These are phyloP conservation scores for Hypoxylon intermedium DNA, from an alignment of 495 filamentous ascomycete genomes.

Conservation along the genomic window DNA sequence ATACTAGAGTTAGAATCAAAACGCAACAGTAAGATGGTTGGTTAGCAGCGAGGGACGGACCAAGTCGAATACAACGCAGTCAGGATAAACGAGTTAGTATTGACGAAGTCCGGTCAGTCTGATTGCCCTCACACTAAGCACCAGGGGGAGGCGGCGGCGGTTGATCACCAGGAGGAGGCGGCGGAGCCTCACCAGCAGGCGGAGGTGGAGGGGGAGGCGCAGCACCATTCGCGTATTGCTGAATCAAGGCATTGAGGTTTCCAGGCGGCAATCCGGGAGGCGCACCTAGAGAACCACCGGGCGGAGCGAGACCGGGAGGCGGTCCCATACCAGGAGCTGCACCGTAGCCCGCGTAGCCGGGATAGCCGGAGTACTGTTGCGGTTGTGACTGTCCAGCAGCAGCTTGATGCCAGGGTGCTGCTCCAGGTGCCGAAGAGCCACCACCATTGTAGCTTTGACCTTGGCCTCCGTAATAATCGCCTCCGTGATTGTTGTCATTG, in stretches of 20 bases:
- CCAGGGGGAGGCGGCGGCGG: conserved; percentile 76
- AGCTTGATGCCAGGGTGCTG: conserved; percentile 75
- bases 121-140: conserved; percentile 45
- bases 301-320: conserved; percentile 65
- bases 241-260: conserved; percentile 68
- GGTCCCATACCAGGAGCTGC: conserved; percentile 64
- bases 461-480: conserved; percentile 60
- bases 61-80: conserved; percentile 6
- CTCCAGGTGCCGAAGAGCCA: conserved; percentile 56
- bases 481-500: conserved; percentile 47
- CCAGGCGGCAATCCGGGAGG: conserved; percentile 66
- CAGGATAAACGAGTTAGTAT: conserved; percentile 31
- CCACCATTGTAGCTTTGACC: conserved; percentile 50
- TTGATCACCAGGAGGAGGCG: conserved; percentile 77
- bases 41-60: conserved; percentile 20
- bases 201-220: conserved; percentile 64
- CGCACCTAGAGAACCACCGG: conserved; percentile 61
- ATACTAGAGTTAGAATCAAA: conserved; percentile 17
- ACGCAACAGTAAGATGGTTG: conserved; percentile 8
- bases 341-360: conserved; percentile 65
- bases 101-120: conserved; percentile 15
- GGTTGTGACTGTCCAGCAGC: conserved; percentile 61
- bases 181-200: conserved; percentile 66
- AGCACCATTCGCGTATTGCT: conserved; percentile 66
- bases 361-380: conserved; percentile 63